Evolutionary conservation across 306 rosid genomes (phyloP).

Genomic region (Begonia peltatifolia): DNA sequence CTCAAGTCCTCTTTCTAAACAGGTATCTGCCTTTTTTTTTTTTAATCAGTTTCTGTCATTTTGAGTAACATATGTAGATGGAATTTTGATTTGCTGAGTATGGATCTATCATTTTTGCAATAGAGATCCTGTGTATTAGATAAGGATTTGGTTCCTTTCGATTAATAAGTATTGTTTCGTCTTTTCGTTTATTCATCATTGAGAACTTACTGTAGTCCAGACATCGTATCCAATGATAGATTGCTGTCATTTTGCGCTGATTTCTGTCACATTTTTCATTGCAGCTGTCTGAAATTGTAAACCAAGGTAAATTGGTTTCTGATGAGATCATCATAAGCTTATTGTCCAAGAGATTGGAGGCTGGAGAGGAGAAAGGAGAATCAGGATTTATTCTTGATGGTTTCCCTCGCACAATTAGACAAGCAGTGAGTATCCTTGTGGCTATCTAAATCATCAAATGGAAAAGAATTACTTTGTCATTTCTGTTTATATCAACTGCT

Average conservation of each 20-base stretch:
- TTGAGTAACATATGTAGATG: no score
- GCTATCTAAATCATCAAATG: neutral
- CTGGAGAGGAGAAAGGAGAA: conserved; percentile 62
- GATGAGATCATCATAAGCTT: conserved; percentile 76
- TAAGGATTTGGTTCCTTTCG: no score
- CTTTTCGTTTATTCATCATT: no score
- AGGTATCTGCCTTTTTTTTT: conserved; percentile 18
- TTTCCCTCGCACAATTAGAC: conserved; percentile 81
- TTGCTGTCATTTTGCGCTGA: neutral
- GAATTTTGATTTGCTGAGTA: no score
- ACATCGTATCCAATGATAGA: no score
- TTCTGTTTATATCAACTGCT: no score
- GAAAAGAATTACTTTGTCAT: neutral
- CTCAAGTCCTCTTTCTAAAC: conserved; percentile 53
- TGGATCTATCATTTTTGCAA: no score
- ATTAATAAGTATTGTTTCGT: no score
- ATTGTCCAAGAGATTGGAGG: conserved; percentile 69
- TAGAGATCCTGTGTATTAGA: no score
- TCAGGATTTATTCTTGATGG: conserved; percentile 97
- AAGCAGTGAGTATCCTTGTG: conserved; percentile 58
- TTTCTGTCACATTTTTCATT: conserved; percentile 3
- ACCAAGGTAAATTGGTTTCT: conserved; percentile 80
- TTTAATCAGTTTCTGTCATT: neutral
- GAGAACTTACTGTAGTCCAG: no score
- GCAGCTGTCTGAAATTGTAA: conserved; percentile 84